Percentiles rank a stretch among this genome's conserved stretches.
These are phyloP conservation scores for Jimgerdemannia flammicorona DNA, from an alignment of 192 early-diverging fungal species.

Conservation along the genomic window DNA sequence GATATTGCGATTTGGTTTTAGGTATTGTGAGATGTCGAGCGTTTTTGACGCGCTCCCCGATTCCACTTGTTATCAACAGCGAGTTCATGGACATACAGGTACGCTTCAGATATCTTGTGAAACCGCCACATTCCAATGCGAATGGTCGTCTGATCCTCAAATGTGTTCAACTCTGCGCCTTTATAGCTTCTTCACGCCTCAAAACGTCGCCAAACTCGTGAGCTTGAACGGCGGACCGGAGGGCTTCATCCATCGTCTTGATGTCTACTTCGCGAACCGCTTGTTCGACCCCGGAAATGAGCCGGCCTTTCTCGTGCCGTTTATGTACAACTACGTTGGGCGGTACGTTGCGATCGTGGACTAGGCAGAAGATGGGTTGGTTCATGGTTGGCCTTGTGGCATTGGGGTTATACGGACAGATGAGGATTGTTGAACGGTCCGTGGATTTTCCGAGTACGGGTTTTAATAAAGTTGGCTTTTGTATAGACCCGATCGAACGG, in stretches of 20 bases:
- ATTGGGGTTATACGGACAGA: too few relatives aligned
- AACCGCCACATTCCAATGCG: not conserved
- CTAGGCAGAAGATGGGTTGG: too few relatives aligned
- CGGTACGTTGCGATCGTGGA: not conserved
- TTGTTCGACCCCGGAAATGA: slow-evolving; percentile 31
- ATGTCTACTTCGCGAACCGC: slow-evolving; percentile 22
- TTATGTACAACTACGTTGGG: slow-evolving; percentile 29
- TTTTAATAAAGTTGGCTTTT: not conserved
- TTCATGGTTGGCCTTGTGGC: too few relatives aligned
- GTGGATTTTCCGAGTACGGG: too few relatives aligned
- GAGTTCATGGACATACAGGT: slow-evolving; percentile 7
- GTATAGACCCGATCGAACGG: not conserved
- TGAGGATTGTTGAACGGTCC: too few relatives aligned
- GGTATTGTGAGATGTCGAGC: not conserved
- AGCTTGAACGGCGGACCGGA: slow-evolving; percentile 22
- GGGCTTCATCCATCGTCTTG: slow-evolving; percentile 18
- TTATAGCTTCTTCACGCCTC: slow-evolving; percentile 36
- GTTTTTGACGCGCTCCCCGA: slow-evolving; percentile 1
- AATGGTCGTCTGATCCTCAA: too few relatives aligned
- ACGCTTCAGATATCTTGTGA: not conserved
- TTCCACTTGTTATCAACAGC: not conserved
- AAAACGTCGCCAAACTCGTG: slow-evolving; percentile 22
- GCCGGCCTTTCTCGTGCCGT: slow-evolving; percentile 28
- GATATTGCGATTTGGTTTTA: not conserved
- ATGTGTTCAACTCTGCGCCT: not conserved